These are phyloP conservation scores for Panicum miliaceum DNA, from an alignment of 176 grass and related monocot genomes.

Conservation along the genomic window DNA sequence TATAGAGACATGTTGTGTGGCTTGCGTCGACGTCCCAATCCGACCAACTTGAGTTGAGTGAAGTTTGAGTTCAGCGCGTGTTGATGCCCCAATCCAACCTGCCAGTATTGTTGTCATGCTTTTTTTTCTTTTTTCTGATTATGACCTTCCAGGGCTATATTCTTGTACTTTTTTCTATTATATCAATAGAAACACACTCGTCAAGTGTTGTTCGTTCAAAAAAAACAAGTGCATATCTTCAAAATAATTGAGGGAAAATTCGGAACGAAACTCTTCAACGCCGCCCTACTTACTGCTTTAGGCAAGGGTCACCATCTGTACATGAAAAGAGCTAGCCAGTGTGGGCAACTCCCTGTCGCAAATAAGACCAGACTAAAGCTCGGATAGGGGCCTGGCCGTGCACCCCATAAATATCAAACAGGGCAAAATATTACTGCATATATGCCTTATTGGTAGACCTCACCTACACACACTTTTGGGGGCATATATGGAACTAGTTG, in stretches of 20 bases:
- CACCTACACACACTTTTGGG: not conserved
- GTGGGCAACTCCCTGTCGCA: not conserved
- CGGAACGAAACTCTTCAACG: not conserved
- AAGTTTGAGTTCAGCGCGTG: no score
- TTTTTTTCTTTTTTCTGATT: no score
- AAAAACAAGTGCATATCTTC: no score
- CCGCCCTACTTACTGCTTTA: not conserved
- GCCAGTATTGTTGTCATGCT: no score
- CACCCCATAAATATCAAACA: not conserved
- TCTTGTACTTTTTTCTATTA: no score
- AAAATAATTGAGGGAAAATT: not conserved
- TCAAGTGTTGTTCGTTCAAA: no score
- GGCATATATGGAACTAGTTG: not conserved
- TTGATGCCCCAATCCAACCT: no score
- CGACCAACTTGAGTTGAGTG: no score
- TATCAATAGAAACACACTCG: no score
- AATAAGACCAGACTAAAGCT: not conserved
- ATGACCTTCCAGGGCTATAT: no score
- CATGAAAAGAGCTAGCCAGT: not conserved
- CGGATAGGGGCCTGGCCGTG: not conserved
- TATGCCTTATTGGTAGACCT: not conserved
- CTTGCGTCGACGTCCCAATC: no score
- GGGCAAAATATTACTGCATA: not conserved
- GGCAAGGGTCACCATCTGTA: conserved; percentile 11
- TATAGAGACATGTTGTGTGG: no score